Conservation (phyloP, 768 basidiomycete genomes). For the Leucogyrophana mollusca region DNA sequence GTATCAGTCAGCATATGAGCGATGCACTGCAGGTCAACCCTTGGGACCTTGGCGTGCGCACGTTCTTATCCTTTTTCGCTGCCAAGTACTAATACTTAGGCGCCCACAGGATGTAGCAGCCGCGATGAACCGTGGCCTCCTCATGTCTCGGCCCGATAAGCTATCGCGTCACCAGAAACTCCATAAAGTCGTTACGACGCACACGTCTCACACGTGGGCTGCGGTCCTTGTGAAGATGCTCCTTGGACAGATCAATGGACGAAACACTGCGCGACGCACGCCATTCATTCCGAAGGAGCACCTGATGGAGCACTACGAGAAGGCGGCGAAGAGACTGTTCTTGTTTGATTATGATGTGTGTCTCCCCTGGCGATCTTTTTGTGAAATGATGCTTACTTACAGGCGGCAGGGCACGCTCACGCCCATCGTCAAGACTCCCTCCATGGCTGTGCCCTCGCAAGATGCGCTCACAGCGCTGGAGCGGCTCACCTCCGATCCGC, state of each 20-base stretch:
- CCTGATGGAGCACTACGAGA: slow-evolving; percentile 59
- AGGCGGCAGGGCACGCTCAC: slow-evolving; percentile 81
- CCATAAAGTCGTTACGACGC: slow-evolving; percentile 83
- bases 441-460: slow-evolving; percentile 79
- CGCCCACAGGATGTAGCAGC: slow-evolving; percentile 72
- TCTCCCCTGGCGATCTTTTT: slow-evolving; percentile 9
- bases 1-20: slow-evolving; percentile 89
- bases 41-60: slow-evolving; percentile 85
- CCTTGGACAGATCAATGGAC: slow-evolving; percentile 73
- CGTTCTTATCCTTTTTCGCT: neutral
- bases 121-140: slow-evolving; percentile 85
- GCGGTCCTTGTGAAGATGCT: slow-evolving; percentile 87
- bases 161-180: slow-evolving; percentile 68
- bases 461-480: slow-evolving; percentile 73
- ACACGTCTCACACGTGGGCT: slow-evolving; percentile 96
- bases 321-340: slow-evolving; percentile 80
- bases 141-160: slow-evolving; percentile 81
- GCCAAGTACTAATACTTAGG: neutral
- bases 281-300: slow-evolving; percentile 73
- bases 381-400: slow-evolving; percentile 2
- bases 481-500: slow-evolving; percentile 72
- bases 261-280: slow-evolving; percentile 79
- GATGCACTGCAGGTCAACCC: slow-evolving; percentile 92
- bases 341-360: slow-evolving; percentile 95
- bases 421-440: slow-evolving; percentile 93